Percentiles rank a stretch among this genome's conserved stretches.
Conservation (phyloP, 768 basidiomycete genomes). For the Rubroboletus satanas region DNA sequence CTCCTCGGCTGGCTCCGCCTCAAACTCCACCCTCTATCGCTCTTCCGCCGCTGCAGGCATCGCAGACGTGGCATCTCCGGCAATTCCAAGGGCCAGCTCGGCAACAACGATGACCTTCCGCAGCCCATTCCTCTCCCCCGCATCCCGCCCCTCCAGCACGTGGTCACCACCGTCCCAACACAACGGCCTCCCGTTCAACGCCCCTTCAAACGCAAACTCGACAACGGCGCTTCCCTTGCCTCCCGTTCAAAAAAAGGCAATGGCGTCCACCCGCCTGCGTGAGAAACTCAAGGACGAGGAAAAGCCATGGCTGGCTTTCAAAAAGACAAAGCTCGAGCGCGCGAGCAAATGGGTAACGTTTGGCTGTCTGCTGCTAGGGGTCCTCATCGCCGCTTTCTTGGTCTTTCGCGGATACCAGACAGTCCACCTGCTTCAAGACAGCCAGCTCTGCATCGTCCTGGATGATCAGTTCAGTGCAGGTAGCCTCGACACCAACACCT, state of each 20-base stretch:
- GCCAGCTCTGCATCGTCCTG: slow-evolving; percentile 42
- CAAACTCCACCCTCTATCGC: slow-evolving; percentile 31
- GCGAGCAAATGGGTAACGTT: slow-evolving; percentile 50
- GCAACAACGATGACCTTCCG: slow-evolving; percentile 51
- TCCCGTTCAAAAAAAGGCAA: slow-evolving; percentile 34
- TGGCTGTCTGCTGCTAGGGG: slow-evolving; percentile 38
- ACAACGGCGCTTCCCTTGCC: slow-evolving; percentile 38
- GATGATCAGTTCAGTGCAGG: slow-evolving; percentile 44
- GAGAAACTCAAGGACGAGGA: slow-evolving; percentile 46
- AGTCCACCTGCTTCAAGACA: slow-evolving; percentile 35
- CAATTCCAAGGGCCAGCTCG: slow-evolving; percentile 40
- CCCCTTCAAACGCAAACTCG: slow-evolving; percentile 28
- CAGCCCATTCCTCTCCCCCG: slow-evolving; percentile 65
- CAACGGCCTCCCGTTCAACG: slow-evolving; percentile 24
- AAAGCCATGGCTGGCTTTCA: slow-evolving; percentile 45
- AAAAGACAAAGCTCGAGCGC: slow-evolving; percentile 26
- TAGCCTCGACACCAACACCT: slow-evolving; percentile 41
- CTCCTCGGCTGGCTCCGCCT: slow-evolving; percentile 22
- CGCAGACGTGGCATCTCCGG: slow-evolving; percentile 4
- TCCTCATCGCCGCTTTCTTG: slow-evolving; percentile 39
- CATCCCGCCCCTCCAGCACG: slow-evolving; percentile 57
- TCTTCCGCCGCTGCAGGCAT: slow-evolving; percentile 22
- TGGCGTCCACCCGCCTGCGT: slow-evolving; percentile 47
- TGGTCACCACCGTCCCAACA: slow-evolving; percentile 57
- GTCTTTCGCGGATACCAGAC: slow-evolving; percentile 43